Evolutionary conservation across 2,329 filamentous ascomycete genomes (phyloP), one percentile per base, ranked within the genome.

Genomic region (Xylaria sp.): DNA sequence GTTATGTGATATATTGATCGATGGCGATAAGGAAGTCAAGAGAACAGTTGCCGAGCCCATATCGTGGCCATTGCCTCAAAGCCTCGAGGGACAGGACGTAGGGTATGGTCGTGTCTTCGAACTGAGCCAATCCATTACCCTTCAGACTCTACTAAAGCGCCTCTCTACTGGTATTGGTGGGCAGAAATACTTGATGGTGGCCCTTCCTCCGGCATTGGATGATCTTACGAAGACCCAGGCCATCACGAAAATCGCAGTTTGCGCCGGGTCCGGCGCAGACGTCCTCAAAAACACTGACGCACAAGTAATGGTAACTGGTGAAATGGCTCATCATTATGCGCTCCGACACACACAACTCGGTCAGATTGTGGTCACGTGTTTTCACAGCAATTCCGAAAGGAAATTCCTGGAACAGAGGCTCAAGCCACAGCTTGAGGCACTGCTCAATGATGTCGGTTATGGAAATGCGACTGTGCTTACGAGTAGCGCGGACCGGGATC

Each of bases 361-460:
- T 1, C 91, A 91, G 71, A 91, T 90, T 63, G 92, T 98, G 0
- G 88, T 98, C 60, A 92, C 91, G 48, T 86, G 97, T 57, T 97
- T 97, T 75, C 96, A 99, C 79, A 95, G 92, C 74, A 98, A 98
- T 80, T 96, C 93, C 0, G 96, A 99, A 83, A 85, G 96, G 42
- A 91, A 89, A 0, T 99, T 95, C 78, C 81, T 99, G 75, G 86
- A 86, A 67, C 85, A 90, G 68, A 88, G 92, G 55, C 86, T 99
- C 82, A 86, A 86, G 74, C 84, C 84, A 21, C 88, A 90, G 79
- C 81, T 98, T 74, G 83, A 89, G 74, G 82, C 83, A 47, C 81
- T 84, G 68, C 80, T 97, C 40, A 82, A 80, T 62, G 80, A 83
- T 58, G 85, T 87, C 72, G 78, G 79, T 48, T 74, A 76, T 1